Evolutionary conservation across 495 filamentous ascomycete genomes (phyloP).

Genomic region (Astrothelium macrocarpum): DNA sequence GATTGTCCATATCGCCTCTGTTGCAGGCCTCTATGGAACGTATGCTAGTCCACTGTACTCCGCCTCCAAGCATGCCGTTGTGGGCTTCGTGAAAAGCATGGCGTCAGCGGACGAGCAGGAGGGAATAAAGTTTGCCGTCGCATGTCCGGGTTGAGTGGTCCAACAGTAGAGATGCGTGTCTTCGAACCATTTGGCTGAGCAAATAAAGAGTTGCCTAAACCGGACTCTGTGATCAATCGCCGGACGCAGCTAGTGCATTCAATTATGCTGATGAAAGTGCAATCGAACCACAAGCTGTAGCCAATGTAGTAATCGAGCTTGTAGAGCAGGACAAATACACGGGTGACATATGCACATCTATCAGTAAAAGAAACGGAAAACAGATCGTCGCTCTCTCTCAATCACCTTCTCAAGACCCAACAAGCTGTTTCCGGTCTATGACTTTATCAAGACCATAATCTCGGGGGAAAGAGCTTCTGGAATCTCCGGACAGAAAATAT

Average conservation of each 20-base stretch:
- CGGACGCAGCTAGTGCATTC: constrained; percentile 18
- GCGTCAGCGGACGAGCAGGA: constrained; percentile 26
- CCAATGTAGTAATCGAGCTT: constrained; percentile 24
- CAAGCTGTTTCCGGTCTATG: background rate
- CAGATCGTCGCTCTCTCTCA: background rate
- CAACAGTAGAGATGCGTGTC: no score
- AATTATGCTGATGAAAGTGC: constrained; percentile 18
- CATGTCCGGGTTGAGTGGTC: constrained; percentile 27
- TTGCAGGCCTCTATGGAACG: constrained; percentile 23
- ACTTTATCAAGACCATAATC: background rate
- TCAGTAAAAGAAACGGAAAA: background rate
- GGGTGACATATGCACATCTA: constrained; percentile 12
- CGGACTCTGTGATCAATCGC: constrained; percentile 11
- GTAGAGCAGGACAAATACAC: constrained; percentile 20
- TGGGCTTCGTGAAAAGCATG: constrained; percentile 31
- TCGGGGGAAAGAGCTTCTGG: background rate
- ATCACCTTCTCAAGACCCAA: background rate
- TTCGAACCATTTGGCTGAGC: background rate
- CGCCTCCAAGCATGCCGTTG: constrained; percentile 31
- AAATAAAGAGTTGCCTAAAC: background rate
- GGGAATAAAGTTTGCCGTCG: constrained; percentile 25
- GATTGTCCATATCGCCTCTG: constrained; percentile 19
- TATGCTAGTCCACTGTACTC: constrained; percentile 28
- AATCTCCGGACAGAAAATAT: no score
- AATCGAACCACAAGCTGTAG: constrained; percentile 20